Evolutionary conservation across 169 alveolate species (phyloP), one percentile per base, ranked within the genome.

Genomic region (Eimeria necatrix): DNA sequence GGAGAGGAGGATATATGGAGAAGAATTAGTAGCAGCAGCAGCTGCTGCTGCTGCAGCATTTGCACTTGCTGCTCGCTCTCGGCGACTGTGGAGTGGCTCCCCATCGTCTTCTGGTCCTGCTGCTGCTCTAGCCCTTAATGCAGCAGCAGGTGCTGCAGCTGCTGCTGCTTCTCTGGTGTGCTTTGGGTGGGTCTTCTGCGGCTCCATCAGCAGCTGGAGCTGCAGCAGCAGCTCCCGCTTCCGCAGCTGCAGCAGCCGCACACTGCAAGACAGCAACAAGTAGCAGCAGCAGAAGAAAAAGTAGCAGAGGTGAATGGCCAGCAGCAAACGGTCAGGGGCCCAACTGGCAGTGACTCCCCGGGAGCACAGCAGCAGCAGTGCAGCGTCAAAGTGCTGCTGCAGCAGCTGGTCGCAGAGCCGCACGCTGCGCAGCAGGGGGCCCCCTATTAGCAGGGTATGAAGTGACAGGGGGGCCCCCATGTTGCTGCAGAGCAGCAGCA

Each of bases 221-320:
- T 14, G 87, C 7, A 41, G 9, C 3, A n/a, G 59, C 61, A 46
- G 24, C 14, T 6, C n/a, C 56, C 5, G 56, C 51, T 32, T 24
- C 22, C 18, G 61, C 87, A 76, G 61, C 41, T 76, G 87, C 87
- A 76, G 87, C 87, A 76, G 87, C 87, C 87, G 87, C 87, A 76
- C 87, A 48, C 87, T 76, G 61, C 87, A 76, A 1, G 87, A 76
- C 64, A 76, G 87, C 87, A 76, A 3, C 61, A 76, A 46, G 24
- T 76, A 76, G 61, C 59, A 76, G 87, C 87, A 76, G 64, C 87
- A 76, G 61, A 76, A 76, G 87, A 56, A 32, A 18, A 76, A 48
- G 87, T 76, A 76, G 61, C 61, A 46, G 61, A 76, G 24, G 87
- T 76, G 87, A 41, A 76, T 48, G 9, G 46, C 24, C 16, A 76